Conservation (phyloP, 257 asterid species). For the Solanum sejunctum region DNA sequence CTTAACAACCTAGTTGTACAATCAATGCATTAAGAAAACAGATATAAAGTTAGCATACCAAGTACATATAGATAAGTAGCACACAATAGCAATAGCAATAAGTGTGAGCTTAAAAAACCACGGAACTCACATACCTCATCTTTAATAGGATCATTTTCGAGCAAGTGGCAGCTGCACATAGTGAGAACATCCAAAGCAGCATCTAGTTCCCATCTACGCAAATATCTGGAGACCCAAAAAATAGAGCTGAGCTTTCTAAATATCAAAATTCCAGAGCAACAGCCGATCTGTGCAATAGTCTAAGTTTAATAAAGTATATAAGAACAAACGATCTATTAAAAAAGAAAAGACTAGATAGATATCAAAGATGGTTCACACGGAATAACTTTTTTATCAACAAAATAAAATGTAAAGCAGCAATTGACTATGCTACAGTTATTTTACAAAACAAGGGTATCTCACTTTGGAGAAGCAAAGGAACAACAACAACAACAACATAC, state of each 20-base stretch:
- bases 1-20: slow-evolving; percentile 48
- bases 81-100: neutral
- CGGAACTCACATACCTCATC: slow-evolving; percentile 41
- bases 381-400: neutral
- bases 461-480: neutral
- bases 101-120: neutral
- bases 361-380: neutral
- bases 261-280: neutral
- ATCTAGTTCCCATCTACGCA: slow-evolving; percentile 82
- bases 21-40: neutral
- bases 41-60: neutral
- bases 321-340: neutral
- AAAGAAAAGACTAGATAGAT: neutral
- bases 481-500: no score
- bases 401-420: neutral
- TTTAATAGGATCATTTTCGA: slow-evolving; percentile 52
- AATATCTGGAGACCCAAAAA: slow-evolving; percentile 36
- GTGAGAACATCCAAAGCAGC: slow-evolving; percentile 93
- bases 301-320: neutral
- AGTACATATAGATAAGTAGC: neutral
- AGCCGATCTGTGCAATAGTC: neutral
- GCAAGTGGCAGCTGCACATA: slow-evolving; percentile 90
- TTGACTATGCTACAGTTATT: neutral
- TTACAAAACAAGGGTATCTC: neutral
- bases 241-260: neutral